These are phyloP conservation scores for Naegleria gruberi DNA, from an alignment of 208 protist species.

Conservation along the genomic window DNA sequence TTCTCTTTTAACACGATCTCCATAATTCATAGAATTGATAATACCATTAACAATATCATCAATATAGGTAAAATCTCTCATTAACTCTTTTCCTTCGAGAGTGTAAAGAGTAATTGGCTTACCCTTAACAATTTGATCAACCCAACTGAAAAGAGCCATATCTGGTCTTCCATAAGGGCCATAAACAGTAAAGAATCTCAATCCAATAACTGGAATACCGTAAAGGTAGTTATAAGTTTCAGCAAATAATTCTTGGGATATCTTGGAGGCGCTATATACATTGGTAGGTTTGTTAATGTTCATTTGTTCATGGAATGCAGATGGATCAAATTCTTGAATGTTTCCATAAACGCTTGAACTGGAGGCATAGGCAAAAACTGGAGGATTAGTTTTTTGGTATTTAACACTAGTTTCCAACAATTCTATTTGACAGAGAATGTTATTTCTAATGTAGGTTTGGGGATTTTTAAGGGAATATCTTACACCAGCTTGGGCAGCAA, in stretches of 20 bases:
- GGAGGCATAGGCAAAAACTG: constrained; percentile 40
- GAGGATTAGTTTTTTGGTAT: neutral
- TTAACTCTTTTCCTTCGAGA: neutral
- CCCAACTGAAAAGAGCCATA: constrained; percentile 37
- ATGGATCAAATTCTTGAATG: neutral
- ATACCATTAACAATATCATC: constrained; percentile 22
- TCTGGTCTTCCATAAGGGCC: constrained; percentile 49
- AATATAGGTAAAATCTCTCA: constrained; percentile 20
- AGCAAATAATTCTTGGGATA: constrained; percentile 41
- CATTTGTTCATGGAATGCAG: constrained; percentile 35
- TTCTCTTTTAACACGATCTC: neutral
- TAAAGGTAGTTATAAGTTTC: constrained; percentile 44
- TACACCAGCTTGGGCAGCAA: constrained; percentile 55
- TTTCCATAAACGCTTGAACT: constrained; percentile 49
- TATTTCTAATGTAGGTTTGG: constrained; percentile 40
- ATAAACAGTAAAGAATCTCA: constrained; percentile 57
- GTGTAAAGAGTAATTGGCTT: neutral
- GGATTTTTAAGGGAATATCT: constrained; percentile 47
- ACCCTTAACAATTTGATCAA: neutral
- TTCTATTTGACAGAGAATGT: constrained; percentile 41
- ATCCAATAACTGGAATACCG: constrained; percentile 32
- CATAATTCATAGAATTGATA: neutral
- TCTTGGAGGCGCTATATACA: constrained; percentile 50
- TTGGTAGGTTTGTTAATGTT: constrained; percentile 23
- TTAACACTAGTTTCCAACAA: constrained; percentile 37